These are phyloP conservation scores for Acorus gramineus DNA, from an alignment of 106 monocot species.

Conservation along the genomic window DNA sequence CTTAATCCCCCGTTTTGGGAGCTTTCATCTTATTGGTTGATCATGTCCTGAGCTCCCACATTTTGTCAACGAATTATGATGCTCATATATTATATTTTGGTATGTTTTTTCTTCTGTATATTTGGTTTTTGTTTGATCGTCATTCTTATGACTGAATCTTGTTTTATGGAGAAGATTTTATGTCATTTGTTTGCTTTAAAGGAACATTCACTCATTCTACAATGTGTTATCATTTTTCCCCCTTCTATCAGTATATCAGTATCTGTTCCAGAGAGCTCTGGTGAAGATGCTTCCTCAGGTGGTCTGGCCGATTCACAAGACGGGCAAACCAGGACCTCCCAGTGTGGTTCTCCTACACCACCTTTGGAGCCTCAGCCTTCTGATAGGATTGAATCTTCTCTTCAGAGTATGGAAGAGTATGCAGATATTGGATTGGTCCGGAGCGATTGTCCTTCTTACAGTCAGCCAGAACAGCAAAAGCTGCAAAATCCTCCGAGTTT, in stretches of 20 bases:
- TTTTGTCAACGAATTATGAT: too few relatives aligned
- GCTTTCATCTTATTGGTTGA: too few relatives aligned
- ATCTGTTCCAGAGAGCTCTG: slow-evolving; percentile 10
- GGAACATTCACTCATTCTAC: too few relatives aligned
- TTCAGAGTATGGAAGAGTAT: slow-evolving; percentile 29
- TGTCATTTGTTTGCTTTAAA: too few relatives aligned
- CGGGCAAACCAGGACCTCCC: slow-evolving; percentile 16
- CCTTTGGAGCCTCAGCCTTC: slow-evolving; percentile 12
- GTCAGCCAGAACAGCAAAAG: slow-evolving; percentile 15
- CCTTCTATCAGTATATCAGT: slow-evolving; percentile 15
- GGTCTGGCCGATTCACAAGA: slow-evolving; percentile 19
- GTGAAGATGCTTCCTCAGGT: slow-evolving; percentile 18
- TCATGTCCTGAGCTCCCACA: too few relatives aligned
- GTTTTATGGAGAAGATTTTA: too few relatives aligned
- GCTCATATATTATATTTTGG: too few relatives aligned
- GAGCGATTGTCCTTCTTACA: slow-evolving; percentile 28
- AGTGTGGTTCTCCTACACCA: slow-evolving; percentile 24
- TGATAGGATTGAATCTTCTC: slow-evolving; percentile 12
- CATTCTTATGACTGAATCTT: too few relatives aligned
- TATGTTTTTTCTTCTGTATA: too few relatives aligned
- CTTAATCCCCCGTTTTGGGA: too few relatives aligned
- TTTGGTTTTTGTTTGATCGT: too few relatives aligned
- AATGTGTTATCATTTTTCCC: too few relatives aligned
- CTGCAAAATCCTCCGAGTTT: slow-evolving; percentile 19
- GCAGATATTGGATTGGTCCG: slow-evolving; percentile 42